phyloP scores from a whole-genome alignment of 345 rosid species.

The Mallotus nudiflorus region DNA sequence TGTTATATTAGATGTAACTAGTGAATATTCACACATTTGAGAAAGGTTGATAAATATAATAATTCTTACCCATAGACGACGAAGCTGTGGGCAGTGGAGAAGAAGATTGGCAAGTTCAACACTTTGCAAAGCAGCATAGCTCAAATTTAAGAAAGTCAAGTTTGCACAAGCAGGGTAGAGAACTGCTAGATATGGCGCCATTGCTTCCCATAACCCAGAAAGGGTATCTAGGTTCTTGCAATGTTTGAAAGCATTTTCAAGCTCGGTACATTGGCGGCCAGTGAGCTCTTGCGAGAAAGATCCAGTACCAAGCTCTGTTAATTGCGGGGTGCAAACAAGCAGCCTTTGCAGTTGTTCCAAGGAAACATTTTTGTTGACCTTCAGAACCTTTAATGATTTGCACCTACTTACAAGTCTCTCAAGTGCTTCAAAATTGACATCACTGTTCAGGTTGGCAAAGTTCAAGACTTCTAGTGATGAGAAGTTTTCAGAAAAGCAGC shows the following conservation, averaged over 20 bases:
- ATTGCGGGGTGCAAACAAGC: slow-evolving; percentile 47
- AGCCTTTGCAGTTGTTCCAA: slow-evolving; percentile 55
- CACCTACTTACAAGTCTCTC: slow-evolving; percentile 62
- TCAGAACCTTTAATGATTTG: slow-evolving; percentile 53
- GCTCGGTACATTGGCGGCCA: slow-evolving; percentile 32
- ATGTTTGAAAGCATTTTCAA: slow-evolving; percentile 42
- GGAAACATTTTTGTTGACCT: slow-evolving; percentile 47
- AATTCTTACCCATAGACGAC: slow-evolving; percentile 59
- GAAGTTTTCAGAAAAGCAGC: slow-evolving; percentile 62
- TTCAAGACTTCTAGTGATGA: slow-evolving; percentile 56
- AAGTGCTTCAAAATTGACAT: slow-evolving; percentile 55
- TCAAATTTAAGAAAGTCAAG: slow-evolving; percentile 62
- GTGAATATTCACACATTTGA: too few species aligned
- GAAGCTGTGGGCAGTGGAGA: slow-evolving; percentile 53
- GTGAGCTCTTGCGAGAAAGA: slow-evolving; percentile 50
- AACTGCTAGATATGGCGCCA: slow-evolving; percentile 42
- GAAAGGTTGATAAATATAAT: neutral
- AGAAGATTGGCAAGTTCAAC: slow-evolving; percentile 53
- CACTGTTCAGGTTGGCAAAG: slow-evolving; percentile 49
- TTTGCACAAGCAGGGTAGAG: slow-evolving; percentile 45
- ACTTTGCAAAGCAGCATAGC: slow-evolving; percentile 54
- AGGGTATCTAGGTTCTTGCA: slow-evolving; percentile 53
- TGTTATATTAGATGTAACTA: too few species aligned
- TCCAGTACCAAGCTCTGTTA: slow-evolving; percentile 67
- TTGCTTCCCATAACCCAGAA: slow-evolving; percentile 63